Base-by-base conservation (phyloP, 1,284 basidiomycete species). In the Nidula niveotomentosa region DNA sequence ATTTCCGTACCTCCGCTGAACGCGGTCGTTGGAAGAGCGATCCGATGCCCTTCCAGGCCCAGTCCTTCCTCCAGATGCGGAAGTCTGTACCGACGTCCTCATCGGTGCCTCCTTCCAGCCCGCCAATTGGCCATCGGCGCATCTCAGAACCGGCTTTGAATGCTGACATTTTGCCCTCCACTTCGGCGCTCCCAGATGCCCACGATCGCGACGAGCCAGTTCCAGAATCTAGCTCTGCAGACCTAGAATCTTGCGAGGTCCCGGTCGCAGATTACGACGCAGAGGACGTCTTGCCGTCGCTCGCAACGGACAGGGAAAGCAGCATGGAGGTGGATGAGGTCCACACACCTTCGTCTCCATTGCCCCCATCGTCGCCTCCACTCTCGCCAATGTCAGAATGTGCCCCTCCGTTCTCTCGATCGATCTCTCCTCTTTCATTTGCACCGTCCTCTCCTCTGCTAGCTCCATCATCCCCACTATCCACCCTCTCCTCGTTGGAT, bases 21-120 rank as follows among this genome's bases (percentile, higher is more conserved):
- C 79, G 80, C 47, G 80, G 81, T 9, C 72, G 73, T 49, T 83
- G 80, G 80, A 69, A 72, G 58, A 78, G 67, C 48, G 80, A 81
- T 56, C 79, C 79, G 1, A 62, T 74, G 30, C 67, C 71, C 0
- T 53, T 62, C 46, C 64, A 63, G 57, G 58, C 61, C 49, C 53
- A 58, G 46, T 52, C 60, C 44, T 56, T 62, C 51, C 43, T 64
- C 47, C 60, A 62, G 33, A 63, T 62, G 15, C 68, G 71, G 10
- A 70, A 73, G 58, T 77, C 78, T 1, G 71, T 66, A 0, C 75
- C 78, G 2, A 61, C 67, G 13, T 67, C 64, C 45, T 68, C 67
- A 15, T 56, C 59, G 15, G 53, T 63, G 7, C 55, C 65, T 36
- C 58, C 63, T 6, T 61, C 63, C 10, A 61, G 60, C 3, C 58